Percentiles rank a stretch among this genome's conserved stretches.
Evolutionary conservation across 1,284 basidiomycete genomes (phyloP).

Genomic region (Trichosporon coremiiforme): DNA sequence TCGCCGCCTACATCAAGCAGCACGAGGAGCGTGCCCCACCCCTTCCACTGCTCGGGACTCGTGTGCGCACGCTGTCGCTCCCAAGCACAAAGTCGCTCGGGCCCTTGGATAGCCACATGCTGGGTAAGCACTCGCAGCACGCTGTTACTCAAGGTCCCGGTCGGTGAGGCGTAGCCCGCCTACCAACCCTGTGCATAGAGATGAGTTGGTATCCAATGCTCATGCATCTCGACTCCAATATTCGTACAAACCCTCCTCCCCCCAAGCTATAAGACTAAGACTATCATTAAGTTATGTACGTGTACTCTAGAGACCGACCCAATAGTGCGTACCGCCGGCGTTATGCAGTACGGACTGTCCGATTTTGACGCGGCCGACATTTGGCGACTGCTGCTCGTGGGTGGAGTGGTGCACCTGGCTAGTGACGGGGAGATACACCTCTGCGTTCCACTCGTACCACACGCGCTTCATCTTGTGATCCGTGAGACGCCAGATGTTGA

Average conservation of each 20-base stretch:
- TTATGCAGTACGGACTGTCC: conserved; percentile 91
- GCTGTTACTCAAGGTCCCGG: background rate
- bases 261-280: background rate
- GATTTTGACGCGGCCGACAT: conserved; percentile 69
- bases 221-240: conserved; percentile 21
- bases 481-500: conserved; percentile 92
- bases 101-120: background rate
- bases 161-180: background rate
- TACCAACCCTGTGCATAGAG: background rate
- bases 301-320: conserved; percentile 71
- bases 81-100: background rate
- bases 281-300: background rate
- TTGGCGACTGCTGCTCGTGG: conserved; percentile 17
- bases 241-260: conserved; percentile 14
- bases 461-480: conserved; percentile 69
- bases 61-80: conserved; percentile 11
- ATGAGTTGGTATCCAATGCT: background rate
- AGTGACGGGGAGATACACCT: conserved; percentile 72
- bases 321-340: conserved; percentile 82
- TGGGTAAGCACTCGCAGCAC: background rate
- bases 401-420: conserved; percentile 27
- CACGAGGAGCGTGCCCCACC: background rate
- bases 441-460: conserved; percentile 99
- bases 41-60: background rate
- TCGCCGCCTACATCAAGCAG: background rate